Evolutionary conservation across 2,329 filamentous ascomycete genomes (phyloP), one percentile per base, ranked within the genome.

Genomic region (Nothophoma quercina): DNA sequence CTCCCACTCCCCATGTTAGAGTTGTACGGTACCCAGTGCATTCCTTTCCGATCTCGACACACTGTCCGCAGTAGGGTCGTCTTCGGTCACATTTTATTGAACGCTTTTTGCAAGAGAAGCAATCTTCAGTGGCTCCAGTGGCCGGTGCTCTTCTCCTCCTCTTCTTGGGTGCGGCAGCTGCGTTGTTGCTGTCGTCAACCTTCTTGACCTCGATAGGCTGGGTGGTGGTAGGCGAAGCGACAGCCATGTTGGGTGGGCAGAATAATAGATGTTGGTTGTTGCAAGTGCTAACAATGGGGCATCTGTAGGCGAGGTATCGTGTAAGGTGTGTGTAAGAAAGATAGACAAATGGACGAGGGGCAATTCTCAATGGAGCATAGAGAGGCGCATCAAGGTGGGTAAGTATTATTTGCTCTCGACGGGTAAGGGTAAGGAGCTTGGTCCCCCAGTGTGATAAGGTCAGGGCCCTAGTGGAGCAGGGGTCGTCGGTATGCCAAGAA

Each of bases 21-120:
- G 93, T 93, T 13, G 93, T 98, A 79, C 96, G 96, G 81, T 98
- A 98, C 54, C 93, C 93, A 22, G 91, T 92, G 78, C 93, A 98
- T 71, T 96, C 92, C 73, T 91, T 92, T 60, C 92, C 93, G 60
- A 91, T 83, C 65, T 96, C 91, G 58, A 98, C 84, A 75, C 93
- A 99, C 77, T 92, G 93, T 35, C 92, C 92, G 78, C 95, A 98
- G 77, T 97, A 98, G 7, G 93, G 93, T 67, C 93, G 85, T 71
- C 91, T 87, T 65, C 93, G 87, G 77, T 98, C 93, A 79, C 93
- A 99, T 75, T 91, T 90, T 59, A 88, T 82, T 66, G 87, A 88
- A 70, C 89, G 86, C 78, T 92, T 95, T 63, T 88, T 85, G 79
- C 93, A 99, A 34, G 92, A 87, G 74, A 97, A 97, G 83, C 93